A percentile compares a stretch with the other conserved stretches of the same genome.
Evolutionary conservation across 2,329 filamentous ascomycete species (phyloP).

Genomic region (Clarireedia sp.): DNA sequence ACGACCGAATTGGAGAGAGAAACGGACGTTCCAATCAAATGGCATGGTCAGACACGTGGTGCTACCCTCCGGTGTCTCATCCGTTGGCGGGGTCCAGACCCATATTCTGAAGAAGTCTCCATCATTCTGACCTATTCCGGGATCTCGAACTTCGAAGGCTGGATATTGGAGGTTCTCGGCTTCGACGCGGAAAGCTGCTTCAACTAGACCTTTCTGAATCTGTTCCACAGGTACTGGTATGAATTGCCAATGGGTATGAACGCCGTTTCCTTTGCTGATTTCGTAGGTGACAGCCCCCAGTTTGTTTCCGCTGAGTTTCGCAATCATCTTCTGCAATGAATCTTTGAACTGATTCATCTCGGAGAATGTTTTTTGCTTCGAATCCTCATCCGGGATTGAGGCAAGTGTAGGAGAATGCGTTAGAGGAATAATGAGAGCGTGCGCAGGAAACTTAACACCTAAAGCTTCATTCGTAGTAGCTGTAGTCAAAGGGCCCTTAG

Average conservation of each 20-base stretch:
- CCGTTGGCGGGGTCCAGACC: slow-evolving; percentile 56
- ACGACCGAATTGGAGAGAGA: slow-evolving; percentile 86
- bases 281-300: slow-evolving; percentile 89
- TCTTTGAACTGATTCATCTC: slow-evolving; percentile 82
- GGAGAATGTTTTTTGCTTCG: slow-evolving; percentile 49
- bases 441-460: slow-evolving; percentile 67
- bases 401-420: slow-evolving; percentile 71
- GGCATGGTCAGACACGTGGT: slow-evolving; percentile 68
- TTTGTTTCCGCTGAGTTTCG: slow-evolving; percentile 41
- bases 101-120: slow-evolving; percentile 74
- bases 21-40: slow-evolving; percentile 62
- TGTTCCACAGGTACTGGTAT: slow-evolving; percentile 65
- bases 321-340: slow-evolving; percentile 72
- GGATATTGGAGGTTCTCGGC: slow-evolving; percentile 65
- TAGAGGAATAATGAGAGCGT: slow-evolving; percentile 87
- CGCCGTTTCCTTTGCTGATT: slow-evolving; percentile 70
- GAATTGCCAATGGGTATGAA: slow-evolving; percentile 93
- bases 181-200: slow-evolving; percentile 82
- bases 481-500: slow-evolving; percentile 80
- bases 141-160: slow-evolving; percentile 39
- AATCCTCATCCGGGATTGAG: slow-evolving; percentile 48
- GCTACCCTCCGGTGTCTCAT: slow-evolving; percentile 34
- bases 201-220: slow-evolving; percentile 66
- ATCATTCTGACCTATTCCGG: slow-evolving; percentile 43
- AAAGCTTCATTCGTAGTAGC: slow-evolving; percentile 55